A percentile compares a stretch with the other conserved stretches of the same genome.
These are phyloP conservation scores for Phytophthora litchii DNA, from an alignment of 352 stramenopile species.

Conservation along the genomic window DNA sequence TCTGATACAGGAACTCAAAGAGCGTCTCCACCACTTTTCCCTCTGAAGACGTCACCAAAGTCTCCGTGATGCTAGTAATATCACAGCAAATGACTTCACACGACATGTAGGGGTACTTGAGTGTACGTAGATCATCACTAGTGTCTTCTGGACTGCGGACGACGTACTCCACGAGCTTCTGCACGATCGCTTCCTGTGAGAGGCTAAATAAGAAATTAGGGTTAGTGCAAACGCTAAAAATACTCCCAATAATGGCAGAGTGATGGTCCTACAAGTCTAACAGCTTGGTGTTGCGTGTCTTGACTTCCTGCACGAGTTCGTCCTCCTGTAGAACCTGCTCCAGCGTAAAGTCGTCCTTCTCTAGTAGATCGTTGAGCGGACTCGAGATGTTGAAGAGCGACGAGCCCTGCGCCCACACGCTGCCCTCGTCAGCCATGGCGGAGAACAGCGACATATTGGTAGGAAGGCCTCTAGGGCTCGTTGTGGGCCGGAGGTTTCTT, in stretches of 20 bases:
- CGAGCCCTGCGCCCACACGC: conserved; percentile 83
- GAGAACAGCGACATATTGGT: conserved; percentile 82
- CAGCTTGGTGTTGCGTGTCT: conserved; percentile 94
- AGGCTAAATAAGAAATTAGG: conserved; percentile 44
- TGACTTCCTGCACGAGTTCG: conserved; percentile 97
- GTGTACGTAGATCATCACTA: conserved; percentile 61
- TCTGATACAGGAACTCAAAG: conserved; percentile 91
- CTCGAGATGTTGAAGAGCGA: conserved; percentile 92
- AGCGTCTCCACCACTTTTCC: conserved; percentile 89
- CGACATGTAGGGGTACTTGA: conserved; percentile 97
- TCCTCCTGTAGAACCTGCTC: conserved; percentile 96
- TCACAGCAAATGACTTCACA: conserved; percentile 98
- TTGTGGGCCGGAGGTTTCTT: conserved; percentile 39
- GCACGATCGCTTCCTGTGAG: conserved; percentile 66
- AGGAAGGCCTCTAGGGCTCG: conserved; percentile 9
- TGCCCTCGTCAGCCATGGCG: conserved; percentile 79
- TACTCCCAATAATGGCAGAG: conserved; percentile 4
- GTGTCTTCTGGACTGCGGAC: conserved; percentile 55
- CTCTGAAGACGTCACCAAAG: conserved; percentile 70
- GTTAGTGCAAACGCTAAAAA: conserved; percentile 5
- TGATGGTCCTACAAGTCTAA: conserved; percentile 88
- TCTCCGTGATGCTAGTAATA: conserved; percentile 93
- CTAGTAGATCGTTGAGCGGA: conserved; percentile 95
- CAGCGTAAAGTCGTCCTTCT: conserved; percentile 93
- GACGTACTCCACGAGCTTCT: conserved; percentile 83